Evolutionary conservation across 2,329 filamentous ascomycete genomes (phyloP).

Genomic region (Fusarium redolens): DNA sequence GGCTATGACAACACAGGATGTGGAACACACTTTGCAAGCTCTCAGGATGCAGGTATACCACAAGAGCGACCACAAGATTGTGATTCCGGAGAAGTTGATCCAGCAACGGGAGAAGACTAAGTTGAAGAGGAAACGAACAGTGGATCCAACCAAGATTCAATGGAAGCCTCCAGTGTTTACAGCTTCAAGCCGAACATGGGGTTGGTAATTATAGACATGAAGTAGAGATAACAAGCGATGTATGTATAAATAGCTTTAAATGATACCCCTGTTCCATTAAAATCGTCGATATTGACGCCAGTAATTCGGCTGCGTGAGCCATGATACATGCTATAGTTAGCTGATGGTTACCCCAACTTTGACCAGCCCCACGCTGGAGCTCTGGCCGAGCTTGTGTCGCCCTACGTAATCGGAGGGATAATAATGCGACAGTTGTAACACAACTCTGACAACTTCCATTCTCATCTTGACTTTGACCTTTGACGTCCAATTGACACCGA

Average conservation of each 20-base stretch:
- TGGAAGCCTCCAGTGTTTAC: slow-evolving; percentile 98
- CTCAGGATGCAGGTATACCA: slow-evolving; percentile 96
- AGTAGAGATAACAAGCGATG: slow-evolving; percentile 3
- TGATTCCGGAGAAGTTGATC: slow-evolving; percentile 86
- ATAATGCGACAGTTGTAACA: slow-evolving; percentile 29
- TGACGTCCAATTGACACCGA: neutral
- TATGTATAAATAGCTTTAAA: slow-evolving; percentile 22
- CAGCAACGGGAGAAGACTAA: slow-evolving; percentile 84
- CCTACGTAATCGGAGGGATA: slow-evolving; percentile 33
- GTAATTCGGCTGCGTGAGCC: no score
- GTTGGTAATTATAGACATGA: slow-evolving; percentile 71
- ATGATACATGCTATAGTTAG: neutral
- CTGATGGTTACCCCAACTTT: slow-evolving; percentile 10
- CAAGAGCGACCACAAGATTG: slow-evolving; percentile 96
- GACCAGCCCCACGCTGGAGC: slow-evolving; percentile 20
- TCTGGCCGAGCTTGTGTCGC: slow-evolving; percentile 3
- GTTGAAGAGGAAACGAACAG: slow-evolving; percentile 78
- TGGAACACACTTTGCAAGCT: slow-evolving; percentile 93
- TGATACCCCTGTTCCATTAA: slow-evolving; percentile 34
- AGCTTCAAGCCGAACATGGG: slow-evolving; percentile 91
- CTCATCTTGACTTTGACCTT: neutral
- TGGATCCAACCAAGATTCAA: slow-evolving; percentile 82
- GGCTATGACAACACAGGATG: slow-evolving; percentile 97
- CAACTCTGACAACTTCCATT: neutral
- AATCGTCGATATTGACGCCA: neutral